Evolutionary conservation across 257 asterid species (phyloP).

Genomic region (Leonotis leonurus): DNA sequence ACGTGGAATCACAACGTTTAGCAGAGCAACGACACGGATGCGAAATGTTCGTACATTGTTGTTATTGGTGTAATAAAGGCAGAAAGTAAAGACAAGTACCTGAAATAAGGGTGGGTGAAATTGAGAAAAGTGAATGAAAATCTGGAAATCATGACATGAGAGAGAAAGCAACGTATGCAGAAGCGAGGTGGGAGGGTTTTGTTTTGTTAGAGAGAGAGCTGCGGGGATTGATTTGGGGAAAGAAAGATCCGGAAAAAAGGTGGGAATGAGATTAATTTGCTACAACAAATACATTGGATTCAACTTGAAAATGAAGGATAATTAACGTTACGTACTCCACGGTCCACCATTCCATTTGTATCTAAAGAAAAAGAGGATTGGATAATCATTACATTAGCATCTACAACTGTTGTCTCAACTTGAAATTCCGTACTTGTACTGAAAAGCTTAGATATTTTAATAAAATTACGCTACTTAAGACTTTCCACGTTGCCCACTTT

Average conservation of each 20-base stretch:
- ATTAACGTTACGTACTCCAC: too few species aligned
- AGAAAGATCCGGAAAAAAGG: constrained; percentile 43
- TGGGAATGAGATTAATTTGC: constrained; percentile 19
- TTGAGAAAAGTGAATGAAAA: background rate
- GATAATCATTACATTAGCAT: too few species aligned
- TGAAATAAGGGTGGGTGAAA: constrained; percentile 11
- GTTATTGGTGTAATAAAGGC: background rate
- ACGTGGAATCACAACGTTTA: background rate
- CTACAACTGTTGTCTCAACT: too few species aligned
- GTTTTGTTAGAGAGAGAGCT: constrained; percentile 1
- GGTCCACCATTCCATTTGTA: too few species aligned
- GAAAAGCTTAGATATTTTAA: too few species aligned
- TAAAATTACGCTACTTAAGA: too few species aligned
- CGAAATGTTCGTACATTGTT: background rate
- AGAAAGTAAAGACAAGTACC: constrained; percentile 17
- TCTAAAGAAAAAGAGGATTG: too few species aligned
- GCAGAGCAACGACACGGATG: background rate
- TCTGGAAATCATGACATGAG: constrained; percentile 19
- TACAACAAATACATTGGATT: background rate
- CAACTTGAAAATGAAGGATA: background rate
- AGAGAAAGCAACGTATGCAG: too few species aligned
- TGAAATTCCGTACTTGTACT: too few species aligned
- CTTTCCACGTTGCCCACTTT: too few species aligned
- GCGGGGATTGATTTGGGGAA: constrained; percentile 43
- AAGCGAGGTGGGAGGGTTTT: constrained; percentile 1